A percentile compares a stretch with the other conserved stretches of the same genome.
phyloP scores from a whole-genome alignment of 768 basidiomycete species.

The Dioszegia hungarica region DNA sequence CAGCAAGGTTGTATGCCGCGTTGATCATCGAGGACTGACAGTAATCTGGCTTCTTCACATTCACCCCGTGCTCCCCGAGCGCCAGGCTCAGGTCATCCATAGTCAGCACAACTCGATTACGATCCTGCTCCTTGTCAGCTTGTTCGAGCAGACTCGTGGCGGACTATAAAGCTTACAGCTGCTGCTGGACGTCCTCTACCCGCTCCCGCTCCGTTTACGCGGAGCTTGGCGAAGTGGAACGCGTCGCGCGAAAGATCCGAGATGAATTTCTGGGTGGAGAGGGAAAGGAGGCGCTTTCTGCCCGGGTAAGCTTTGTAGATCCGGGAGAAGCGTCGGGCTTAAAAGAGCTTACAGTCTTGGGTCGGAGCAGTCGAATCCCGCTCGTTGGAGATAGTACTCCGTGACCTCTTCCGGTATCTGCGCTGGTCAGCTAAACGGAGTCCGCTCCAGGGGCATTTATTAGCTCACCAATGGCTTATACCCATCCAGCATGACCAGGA shows the following conservation, averaged over 20 bases:
- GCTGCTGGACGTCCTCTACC: conserved; percentile 49
- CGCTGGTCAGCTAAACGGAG: not conserved
- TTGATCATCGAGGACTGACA: conserved; percentile 51
- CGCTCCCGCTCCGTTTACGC: conserved; percentile 61
- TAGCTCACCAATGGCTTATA: conserved; percentile 81
- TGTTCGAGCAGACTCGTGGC: not conserved
- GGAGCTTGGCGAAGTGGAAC: conserved; percentile 93
- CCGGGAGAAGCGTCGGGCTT: not conserved
- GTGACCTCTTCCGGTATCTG: conserved; percentile 98
- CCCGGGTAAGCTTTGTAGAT: not conserved
- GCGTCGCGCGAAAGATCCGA: conserved; percentile 95
- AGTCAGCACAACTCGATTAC: conserved; percentile 82
- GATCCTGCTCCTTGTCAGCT: conserved; percentile 49
- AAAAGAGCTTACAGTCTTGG: conserved; percentile 70
- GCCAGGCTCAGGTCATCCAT: conserved; percentile 97
- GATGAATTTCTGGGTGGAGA: conserved; percentile 96
- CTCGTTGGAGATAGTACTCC: conserved; percentile 90
- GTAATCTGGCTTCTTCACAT: conserved; percentile 88
- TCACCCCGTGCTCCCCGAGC: conserved; percentile 92
- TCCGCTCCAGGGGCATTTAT: not conserved
- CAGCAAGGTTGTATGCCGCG: too few species aligned
- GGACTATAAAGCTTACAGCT: conserved; percentile 54
- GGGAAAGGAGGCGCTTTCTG: conserved; percentile 87
- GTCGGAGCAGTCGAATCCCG: conserved; percentile 94
- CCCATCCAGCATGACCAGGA: conserved; percentile 91